Evolutionary conservation across 345 rosid genomes (phyloP).

Genomic region (Citrus mangshanensis): DNA sequence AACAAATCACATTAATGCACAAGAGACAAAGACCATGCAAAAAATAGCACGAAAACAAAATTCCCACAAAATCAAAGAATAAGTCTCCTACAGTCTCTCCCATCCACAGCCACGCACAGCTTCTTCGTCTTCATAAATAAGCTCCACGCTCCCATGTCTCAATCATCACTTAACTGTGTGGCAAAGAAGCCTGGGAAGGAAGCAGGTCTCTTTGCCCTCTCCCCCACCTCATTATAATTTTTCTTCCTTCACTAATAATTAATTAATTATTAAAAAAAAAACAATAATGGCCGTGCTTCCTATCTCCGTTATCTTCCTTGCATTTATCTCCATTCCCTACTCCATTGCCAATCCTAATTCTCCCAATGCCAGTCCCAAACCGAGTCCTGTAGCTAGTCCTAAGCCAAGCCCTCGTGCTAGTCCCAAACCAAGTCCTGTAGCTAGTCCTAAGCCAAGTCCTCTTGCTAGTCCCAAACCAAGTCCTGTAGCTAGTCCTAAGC

Average conservation of each 20-base stretch:
- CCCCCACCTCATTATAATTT: no score
- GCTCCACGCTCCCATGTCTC: not conserved
- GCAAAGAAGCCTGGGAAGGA: not conserved
- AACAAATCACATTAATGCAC: no score
- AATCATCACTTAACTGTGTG: not conserved
- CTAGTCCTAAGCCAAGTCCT: no score
- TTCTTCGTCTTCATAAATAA: not conserved
- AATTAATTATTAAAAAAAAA: no score
- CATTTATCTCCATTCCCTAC: not conserved
- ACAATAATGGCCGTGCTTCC: not conserved
- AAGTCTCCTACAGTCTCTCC: conserved; percentile 16
- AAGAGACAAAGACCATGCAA: not conserved
- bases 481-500: no score
- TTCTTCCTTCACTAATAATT: conserved; percentile 1
- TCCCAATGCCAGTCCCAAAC: no score
- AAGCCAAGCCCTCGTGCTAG: no score
- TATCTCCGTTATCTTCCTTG: conserved; percentile 5
- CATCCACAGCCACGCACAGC: conserved; percentile 12
- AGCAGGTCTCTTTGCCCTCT: not conserved
- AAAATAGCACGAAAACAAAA: not conserved
- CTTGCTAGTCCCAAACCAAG: no score
- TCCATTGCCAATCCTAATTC: not conserved
- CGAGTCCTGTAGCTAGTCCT: no score
- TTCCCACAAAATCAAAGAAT: not conserved
- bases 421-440: no score